Evolutionary conservation across 2,329 filamentous ascomycete genomes (phyloP).

Genomic region (Kalmusia sp.): DNA sequence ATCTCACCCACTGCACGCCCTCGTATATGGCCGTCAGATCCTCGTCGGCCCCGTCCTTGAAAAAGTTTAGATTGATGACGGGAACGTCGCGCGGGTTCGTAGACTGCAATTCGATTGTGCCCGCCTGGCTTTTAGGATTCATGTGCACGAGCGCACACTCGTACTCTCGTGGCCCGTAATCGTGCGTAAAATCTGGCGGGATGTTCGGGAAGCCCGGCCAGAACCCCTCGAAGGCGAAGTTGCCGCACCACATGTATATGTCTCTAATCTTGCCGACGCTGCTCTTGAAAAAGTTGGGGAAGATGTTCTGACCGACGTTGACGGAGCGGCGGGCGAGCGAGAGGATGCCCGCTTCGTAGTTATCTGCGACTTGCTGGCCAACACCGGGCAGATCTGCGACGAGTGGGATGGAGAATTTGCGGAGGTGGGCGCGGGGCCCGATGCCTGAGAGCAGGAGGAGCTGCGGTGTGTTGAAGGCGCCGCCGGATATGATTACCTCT

Average conservation of each 20-base stretch:
- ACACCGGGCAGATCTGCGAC: conserved; percentile 65
- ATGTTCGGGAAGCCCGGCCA: conserved; percentile 34
- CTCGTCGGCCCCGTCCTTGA: conserved; percentile 50
- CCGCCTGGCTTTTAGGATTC: conserved; percentile 67
- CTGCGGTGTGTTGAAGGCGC: conserved; percentile 68
- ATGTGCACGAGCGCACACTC: conserved; percentile 53
- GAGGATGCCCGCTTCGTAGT: conserved; percentile 52
- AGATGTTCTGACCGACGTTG: conserved; percentile 38
- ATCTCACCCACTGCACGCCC: conserved; percentile 61
- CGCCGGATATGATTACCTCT: conserved; percentile 39
- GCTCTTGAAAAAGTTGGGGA: conserved; percentile 35
- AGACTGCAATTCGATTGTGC: conserved; percentile 67
- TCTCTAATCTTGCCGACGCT: conserved; percentile 28
- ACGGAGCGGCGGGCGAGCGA: conserved; percentile 25
- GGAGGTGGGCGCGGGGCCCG: conserved; percentile 60
- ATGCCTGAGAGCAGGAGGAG: conserved; percentile 68
- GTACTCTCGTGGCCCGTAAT: conserved; percentile 31
- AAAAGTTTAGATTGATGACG: conserved; percentile 57
- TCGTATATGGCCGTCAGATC: conserved; percentile 63
- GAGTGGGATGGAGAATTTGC: conserved; percentile 59
- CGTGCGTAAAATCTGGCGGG: conserved; percentile 26
- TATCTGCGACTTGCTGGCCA: conserved; percentile 69
- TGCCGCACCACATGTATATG: conserved; percentile 40
- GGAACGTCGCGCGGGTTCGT: conserved; percentile 70
- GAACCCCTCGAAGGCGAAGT: conserved; percentile 36